These are phyloP conservation scores for Fusarium dimerum DNA, from an alignment of 2,329 filamentous ascomycete genomes.

Conservation along the genomic window DNA sequence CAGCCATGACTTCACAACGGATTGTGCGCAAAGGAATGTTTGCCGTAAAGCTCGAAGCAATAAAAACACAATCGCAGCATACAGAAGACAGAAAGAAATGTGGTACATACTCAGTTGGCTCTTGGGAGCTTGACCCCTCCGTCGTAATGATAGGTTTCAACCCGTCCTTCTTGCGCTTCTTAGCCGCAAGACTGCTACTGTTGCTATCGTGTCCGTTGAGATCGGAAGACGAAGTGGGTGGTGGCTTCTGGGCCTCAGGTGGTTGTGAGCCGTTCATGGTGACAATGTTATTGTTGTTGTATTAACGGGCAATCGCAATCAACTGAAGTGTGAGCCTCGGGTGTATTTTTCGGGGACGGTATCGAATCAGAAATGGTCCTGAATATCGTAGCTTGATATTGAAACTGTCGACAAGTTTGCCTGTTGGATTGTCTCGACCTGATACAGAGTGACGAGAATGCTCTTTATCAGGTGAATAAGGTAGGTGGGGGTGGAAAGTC, in stretches of 20 bases:
- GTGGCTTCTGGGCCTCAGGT: slow-evolving; percentile 34
- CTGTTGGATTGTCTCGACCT: slow-evolving; percentile 4
- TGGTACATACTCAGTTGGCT: slow-evolving; percentile 38
- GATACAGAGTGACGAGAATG: slow-evolving; percentile 11
- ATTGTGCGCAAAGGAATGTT: not conserved
- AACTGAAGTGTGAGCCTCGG: not conserved
- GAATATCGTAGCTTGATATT: not conserved
- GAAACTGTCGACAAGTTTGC: slow-evolving; percentile 11
- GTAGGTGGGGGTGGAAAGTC: slow-evolving; percentile 19
- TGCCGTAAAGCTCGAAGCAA: not conserved
- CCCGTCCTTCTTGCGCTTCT: slow-evolving; percentile 75
- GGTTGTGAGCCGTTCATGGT: slow-evolving; percentile 32
- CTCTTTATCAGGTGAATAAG: slow-evolving; percentile 14
- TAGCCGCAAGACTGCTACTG: slow-evolving; percentile 39
- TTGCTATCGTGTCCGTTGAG: slow-evolving; percentile 32
- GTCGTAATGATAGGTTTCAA: slow-evolving; percentile 77
- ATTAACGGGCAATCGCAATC: not conserved
- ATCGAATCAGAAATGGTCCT: not conserved
- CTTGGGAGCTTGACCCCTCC: slow-evolving; percentile 46
- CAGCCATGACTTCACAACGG: not conserved
- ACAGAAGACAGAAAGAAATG: slow-evolving; percentile 4
- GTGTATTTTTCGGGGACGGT: not conserved
- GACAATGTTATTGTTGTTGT: slow-evolving; percentile 1
- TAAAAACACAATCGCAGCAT: not conserved
- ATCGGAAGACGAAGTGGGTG: slow-evolving; percentile 23